phyloP scores from a whole-genome alignment of 2,329 filamentous ascomycete genomes.

The Fusarium acutatum region DNA sequence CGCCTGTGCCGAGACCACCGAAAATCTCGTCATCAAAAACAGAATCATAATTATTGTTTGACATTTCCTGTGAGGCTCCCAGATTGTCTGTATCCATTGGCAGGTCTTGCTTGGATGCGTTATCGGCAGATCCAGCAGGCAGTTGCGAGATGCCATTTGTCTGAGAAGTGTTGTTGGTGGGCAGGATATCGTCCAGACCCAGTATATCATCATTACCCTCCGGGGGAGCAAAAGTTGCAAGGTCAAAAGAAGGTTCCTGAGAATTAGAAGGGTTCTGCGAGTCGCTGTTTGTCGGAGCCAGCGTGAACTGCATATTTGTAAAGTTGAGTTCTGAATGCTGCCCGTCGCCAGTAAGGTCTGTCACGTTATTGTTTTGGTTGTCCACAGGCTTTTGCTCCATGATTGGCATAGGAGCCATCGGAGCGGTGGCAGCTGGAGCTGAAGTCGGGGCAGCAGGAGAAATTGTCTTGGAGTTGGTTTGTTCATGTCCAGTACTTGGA shows the following conservation, averaged over 20 bases:
- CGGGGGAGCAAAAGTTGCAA: conserved; percentile 53
- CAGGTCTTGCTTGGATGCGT: conserved; percentile 18
- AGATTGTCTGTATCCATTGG: conserved; percentile 4
- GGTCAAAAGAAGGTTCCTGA: conserved; percentile 55
- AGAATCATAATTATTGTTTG: conserved; percentile 40
- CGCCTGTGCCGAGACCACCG: conserved; percentile 50
- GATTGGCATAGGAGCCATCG: conserved; percentile 41
- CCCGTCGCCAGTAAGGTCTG: conserved; percentile 28
- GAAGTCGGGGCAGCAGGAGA: conserved; percentile 13
- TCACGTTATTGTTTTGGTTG: conserved; percentile 28
- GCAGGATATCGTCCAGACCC: conserved; percentile 44
- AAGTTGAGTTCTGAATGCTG: conserved; percentile 56
- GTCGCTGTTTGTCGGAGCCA: conserved; percentile 54
- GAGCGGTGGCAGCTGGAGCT: conserved; percentile 13
- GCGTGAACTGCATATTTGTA: conserved; percentile 65
- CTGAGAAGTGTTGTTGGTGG: conserved; percentile 35
- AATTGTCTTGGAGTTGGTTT: conserved; percentile 40
- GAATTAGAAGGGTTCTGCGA: conserved; percentile 34
- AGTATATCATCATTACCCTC: conserved; percentile 45
- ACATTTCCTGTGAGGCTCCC: conserved; percentile 14
- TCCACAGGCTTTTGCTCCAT: conserved; percentile 40
- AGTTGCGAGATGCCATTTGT: conserved; percentile 1
- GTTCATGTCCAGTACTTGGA: conserved; percentile 14
- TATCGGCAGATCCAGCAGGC: conserved; percentile 16
- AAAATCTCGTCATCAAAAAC: conserved; percentile 56